phyloP scores from a whole-genome alignment of 805 yeast genomes.

The Hanseniaspora valbyensis region DNA sequence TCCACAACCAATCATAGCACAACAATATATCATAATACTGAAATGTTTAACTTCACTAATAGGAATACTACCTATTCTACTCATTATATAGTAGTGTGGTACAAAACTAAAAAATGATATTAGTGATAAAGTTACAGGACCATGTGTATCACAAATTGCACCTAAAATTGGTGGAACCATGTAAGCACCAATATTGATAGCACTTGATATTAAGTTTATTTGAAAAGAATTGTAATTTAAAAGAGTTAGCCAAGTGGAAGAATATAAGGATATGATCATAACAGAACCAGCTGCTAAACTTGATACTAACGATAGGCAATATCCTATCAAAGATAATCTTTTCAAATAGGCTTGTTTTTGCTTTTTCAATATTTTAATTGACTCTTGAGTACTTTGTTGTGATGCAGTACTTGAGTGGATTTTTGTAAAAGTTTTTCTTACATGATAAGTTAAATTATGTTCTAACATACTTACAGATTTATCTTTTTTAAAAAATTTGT shows the following conservation, averaged over 20 bases:
- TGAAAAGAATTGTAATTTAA: conserved; percentile 54
- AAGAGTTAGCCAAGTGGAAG: conserved; percentile 52
- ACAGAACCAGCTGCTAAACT: conserved; percentile 78
- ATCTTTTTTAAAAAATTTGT: background rate
- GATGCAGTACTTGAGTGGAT: background rate
- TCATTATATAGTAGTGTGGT: conserved; percentile 49
- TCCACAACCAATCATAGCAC: conserved; percentile 54
- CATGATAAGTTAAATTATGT: conserved; percentile 14
- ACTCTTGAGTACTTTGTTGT: background rate
- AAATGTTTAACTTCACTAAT: conserved; percentile 26
- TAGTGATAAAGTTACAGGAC: conserved; percentile 61
- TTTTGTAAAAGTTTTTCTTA: conserved; percentile 10
- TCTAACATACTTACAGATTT: conserved; percentile 12
- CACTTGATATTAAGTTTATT: conserved; percentile 62
- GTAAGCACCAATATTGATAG: conserved; percentile 72
- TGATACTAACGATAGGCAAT: conserved; percentile 44
- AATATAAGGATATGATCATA: conserved; percentile 66
- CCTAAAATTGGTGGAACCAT: conserved; percentile 74
- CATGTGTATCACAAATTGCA: conserved; percentile 71
- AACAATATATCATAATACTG: conserved; percentile 37
- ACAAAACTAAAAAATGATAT: conserved; percentile 49
- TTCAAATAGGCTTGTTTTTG: conserved; percentile 4
- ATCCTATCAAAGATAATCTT: conserved; percentile 32
- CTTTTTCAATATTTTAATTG: background rate
- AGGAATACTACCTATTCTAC: conserved; percentile 31